Percentiles rank a stretch among this genome's conserved stretches.
Evolutionary conservation across 495 filamentous ascomycete species (phyloP).

Genomic region (Talaromyces thailandensis): DNA sequence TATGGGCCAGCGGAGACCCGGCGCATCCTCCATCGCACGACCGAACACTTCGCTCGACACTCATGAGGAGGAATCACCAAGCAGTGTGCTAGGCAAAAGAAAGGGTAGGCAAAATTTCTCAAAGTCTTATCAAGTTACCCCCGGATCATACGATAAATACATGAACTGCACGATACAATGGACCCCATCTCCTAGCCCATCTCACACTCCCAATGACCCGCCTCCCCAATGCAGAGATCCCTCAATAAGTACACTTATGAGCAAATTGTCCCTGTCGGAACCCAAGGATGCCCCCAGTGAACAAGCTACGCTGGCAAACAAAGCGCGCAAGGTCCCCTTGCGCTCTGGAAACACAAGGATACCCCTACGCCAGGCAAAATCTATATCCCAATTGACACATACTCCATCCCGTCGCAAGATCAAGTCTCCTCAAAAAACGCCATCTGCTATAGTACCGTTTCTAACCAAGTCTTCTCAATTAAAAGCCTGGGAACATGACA

Average conservation of each 20-base stretch:
- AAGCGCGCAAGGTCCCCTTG: conserved; percentile 14
- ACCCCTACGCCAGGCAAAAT: conserved; percentile 9
- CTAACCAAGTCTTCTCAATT: conserved; percentile 66
- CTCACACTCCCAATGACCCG: not conserved
- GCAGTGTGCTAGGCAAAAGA: conserved; percentile 41
- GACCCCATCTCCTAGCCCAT: conserved; percentile 4
- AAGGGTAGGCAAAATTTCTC: conserved; percentile 55
- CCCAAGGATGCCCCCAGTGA: conserved; percentile 10
- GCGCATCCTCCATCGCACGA: conserved; percentile 37
- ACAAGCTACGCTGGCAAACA: conserved; percentile 8
- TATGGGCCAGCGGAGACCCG: conserved; percentile 28
- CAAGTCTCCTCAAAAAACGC: conserved; percentile 26
- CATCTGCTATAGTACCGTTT: conserved; percentile 34
- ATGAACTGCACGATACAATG: conserved; percentile 8
- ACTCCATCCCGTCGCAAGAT: conserved; percentile 17
- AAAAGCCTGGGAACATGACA: conserved; percentile 59
- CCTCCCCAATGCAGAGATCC: not conserved
- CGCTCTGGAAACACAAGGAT: conserved; percentile 26
- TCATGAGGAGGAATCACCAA: conserved; percentile 36
- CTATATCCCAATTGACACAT: conserved; percentile 15
- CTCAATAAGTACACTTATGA: conserved; percentile 1
- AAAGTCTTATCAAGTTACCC: conserved; percentile 15
- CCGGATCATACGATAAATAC: conserved; percentile 17
- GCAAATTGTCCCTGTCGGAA: conserved; percentile 10
- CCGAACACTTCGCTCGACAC: conserved; percentile 54